Evolutionary conservation across 2,329 filamentous ascomycete species (phyloP), one percentile per base, ranked within the genome.

Genomic region (Colletotrichum endophyticum): DNA sequence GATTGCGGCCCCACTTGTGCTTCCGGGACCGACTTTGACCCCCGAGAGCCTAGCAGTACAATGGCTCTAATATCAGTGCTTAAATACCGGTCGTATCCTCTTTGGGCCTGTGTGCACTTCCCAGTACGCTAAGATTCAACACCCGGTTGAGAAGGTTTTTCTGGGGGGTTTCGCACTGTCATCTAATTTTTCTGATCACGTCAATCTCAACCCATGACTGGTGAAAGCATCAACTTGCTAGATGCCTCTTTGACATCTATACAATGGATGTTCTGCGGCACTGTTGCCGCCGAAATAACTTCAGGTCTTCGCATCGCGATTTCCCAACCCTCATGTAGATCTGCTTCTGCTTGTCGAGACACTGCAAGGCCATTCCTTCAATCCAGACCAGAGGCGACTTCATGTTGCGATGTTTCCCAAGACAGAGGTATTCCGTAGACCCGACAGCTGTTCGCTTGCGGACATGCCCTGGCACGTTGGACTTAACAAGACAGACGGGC

Each of bases 391-490:
- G 44, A 53, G n/a, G 6, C n/a, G 44, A 53, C n/a, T 53, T 53
- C 44, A 53, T 53, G n/a, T 8, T 22, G 6, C n/a, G 44, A 3
- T 53, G 11, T 2, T 25, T 53, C n/a, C 44, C 44, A 0, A 53
- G n/a, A 53, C 44, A 53, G 44, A 4, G 0, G 2, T 53, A 53
- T 2, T 53, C 44, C 0, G 3, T 0, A 0, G 22, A 53, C 0
- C 44, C n/a, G 6, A 13, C 3, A 22, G n/a, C 12, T 0, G 11
- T 3, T 53, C 44, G 44, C 44, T 53, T 53, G 0, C 44, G 44
- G 44, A 22, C 44, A 2, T 53, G 44, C 44, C 44, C 44, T 53
- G 44, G 11, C 0, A 53, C n/a, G 2, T 53, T 53, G n/a, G n/a
- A 53, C n/a, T 0, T 22, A 0, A 53, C n/a, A 53, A 53, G 2